Evolutionary conservation across 2,329 filamentous ascomycete genomes (phyloP), one percentile per base, ranked within the genome.

Genomic region (Penicillium thymicola): DNA sequence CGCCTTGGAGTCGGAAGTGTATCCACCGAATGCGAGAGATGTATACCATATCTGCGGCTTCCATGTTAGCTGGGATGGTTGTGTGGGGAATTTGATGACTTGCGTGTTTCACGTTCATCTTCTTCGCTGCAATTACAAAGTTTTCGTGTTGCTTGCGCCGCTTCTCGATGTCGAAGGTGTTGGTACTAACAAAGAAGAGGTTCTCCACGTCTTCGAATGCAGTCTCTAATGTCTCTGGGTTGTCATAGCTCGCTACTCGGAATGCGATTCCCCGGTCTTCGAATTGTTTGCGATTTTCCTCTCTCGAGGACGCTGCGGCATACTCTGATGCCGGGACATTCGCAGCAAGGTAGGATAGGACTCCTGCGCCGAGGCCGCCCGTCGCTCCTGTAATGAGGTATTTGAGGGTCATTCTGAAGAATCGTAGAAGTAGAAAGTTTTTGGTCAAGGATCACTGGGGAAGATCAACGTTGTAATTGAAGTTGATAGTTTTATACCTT

Each of bases 121-220:
- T 70, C 43, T 77, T 76, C 1, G 84, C 84, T 4, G 82, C 82
- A 43, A 82, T 75, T 32, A 86, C 76, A 21, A 82, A 81, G 36
- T 76, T 74, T 38, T 66, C 63, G 62, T 83, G 80, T 63, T 81
- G 78, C 14, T 73, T 75, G 34, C 71, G 69, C 4, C 80, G 72
- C 58, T 76, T 77, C n/a, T 77, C 74, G 51, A 75, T 75, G 36
- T 81, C 78, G 46, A 79, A 75, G 41, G 76, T 78, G 40, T 79
- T 78, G 23, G 79, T 82, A 5, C 83, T 85, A 21, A 87, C 79
- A 46, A 86, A 79, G 56, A 86, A 80, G 36, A 87, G 70, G 45
- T 78, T 76, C 50, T 84, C 78, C 13, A 85, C 78, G 23, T 76
- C 81, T 8, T 66, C 28, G 53, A 86, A 82, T 0, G 80, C 81